phyloP scores from a whole-genome alignment of 2,329 filamentous ascomycete species.

The Trichophaea hybrida region DNA sequence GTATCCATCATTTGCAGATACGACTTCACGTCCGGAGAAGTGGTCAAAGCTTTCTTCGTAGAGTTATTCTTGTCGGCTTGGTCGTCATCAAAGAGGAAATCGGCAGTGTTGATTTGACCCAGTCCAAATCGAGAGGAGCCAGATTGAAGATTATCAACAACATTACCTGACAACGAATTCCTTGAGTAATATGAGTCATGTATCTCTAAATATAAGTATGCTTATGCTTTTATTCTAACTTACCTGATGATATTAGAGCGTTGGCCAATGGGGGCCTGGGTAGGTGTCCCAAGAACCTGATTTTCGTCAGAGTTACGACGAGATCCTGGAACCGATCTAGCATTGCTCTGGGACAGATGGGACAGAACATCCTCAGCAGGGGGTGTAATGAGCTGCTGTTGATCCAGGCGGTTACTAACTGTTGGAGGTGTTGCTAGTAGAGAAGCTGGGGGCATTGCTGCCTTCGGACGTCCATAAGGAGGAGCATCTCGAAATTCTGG shows the following conservation, averaged over 20 bases:
- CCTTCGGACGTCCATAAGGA: conserved; percentile 24
- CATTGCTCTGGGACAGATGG: conserved; percentile 34
- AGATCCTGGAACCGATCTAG: conserved; percentile 73
- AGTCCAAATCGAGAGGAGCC: conserved; percentile 40
- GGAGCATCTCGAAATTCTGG: conserved; percentile 70
- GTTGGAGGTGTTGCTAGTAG: conserved; percentile 55
- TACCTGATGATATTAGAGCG: conserved; percentile 11
- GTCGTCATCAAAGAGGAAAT: conserved; percentile 75
- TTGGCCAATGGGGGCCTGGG: conserved; percentile 21
- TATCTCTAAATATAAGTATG: conserved; percentile 4
- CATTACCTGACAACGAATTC: conserved; percentile 16
- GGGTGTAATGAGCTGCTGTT: conserved; percentile 69
- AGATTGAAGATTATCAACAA: conserved; percentile 17
- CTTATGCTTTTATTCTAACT: background rate
- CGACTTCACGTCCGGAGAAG: conserved; percentile 51
- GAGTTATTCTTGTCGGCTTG: conserved; percentile 35
- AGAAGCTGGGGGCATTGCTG: conserved; percentile 17
- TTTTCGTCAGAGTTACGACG: conserved; percentile 84
- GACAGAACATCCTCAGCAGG: conserved; percentile 41
- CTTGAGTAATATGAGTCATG: conserved; percentile 1
- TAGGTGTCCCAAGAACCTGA: conserved; percentile 35
- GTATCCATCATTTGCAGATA: conserved; percentile 57
- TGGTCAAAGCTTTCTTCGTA: conserved; percentile 38
- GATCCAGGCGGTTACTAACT: conserved; percentile 78
- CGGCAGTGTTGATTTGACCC: conserved; percentile 70